Evolutionary conservation across 169 alveolate genomes (phyloP), one percentile per base, ranked within the genome.

Genomic region (Plasmodium coatneyi): DNA sequence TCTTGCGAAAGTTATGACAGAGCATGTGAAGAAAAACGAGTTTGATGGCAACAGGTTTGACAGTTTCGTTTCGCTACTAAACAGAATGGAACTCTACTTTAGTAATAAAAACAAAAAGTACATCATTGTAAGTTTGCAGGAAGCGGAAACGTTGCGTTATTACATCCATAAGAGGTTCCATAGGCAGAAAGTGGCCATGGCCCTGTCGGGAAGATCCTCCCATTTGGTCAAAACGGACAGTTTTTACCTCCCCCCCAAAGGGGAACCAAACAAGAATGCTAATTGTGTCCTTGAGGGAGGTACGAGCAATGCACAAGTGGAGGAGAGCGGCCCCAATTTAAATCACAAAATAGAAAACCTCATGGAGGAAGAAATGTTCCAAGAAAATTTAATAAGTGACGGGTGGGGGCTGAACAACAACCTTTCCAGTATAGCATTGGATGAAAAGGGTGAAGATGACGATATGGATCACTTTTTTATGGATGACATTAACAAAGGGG

Each of bases 131-230:
- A 91, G 84, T n/a, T 71, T 91, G 80, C 95, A 91, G 39, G 95
- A 91, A 49, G 95, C 95, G 41, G 95, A 91, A 52, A 91, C 95
- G 3, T 81, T 91, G 80, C 82, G 95, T 52, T 91, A 91, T 81
- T 71, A 81, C 60, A 81, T 91, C 30, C 95, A 91, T 71, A 91
- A 81, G 60, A 71, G 14, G 60, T 80, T 49, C 25, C 39, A 41
- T 19, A 71, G 34, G 80, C 80, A 91, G 56, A 90, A 80, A 28
- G 54, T 89, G 16, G 52, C 16, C 3, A 28, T 39, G 19, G 83
- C 74, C 5, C 39, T 25, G 22, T 70, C 83, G 22, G 60, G 41
- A n/a, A 71, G 36, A 43, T 52, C 54, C 16, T 52, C 36, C 14
- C 3, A 49, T 49, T 49, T 49, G 22, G 22, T 16, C 7, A 49